A percentile compares a stretch with the other conserved stretches of the same genome.
These are phyloP conservation scores for Pestalotiopsis sp. DNA, from an alignment of 2,329 filamentous ascomycete species.

Conservation along the genomic window DNA sequence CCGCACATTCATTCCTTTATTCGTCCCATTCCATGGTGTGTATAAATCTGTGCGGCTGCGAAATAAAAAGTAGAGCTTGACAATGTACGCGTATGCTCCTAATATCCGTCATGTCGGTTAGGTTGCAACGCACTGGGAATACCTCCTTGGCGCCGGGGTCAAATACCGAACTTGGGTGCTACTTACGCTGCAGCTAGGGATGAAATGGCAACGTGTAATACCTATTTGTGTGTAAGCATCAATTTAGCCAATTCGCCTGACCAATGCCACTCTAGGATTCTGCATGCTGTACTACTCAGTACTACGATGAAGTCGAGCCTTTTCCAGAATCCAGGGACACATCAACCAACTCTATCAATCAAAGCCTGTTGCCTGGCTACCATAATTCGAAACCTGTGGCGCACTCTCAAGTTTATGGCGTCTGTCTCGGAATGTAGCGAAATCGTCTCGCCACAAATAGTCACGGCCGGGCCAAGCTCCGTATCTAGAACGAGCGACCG, in stretches of 20 bases:
- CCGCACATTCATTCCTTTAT: neutral
- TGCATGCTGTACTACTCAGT: neutral
- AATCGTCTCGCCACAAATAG: neutral
- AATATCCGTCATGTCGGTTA: neutral
- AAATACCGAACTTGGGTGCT: neutral
- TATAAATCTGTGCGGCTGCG: neutral
- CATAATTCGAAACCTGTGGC: neutral
- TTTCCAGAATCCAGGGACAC: no score
- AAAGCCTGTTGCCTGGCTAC: no score
- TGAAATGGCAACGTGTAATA: neutral
- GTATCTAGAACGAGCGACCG: neutral
- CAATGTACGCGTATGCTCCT: neutral
- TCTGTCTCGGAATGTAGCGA: neutral
- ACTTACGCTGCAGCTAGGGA: neutral
- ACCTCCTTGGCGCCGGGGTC: neutral
- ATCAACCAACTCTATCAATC: no score
- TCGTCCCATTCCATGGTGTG: neutral
- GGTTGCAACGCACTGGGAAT: neutral
- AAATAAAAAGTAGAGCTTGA: neutral
- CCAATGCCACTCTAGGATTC: neutral
- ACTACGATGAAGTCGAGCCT: no score
- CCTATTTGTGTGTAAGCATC: neutral
- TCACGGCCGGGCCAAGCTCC: neutral
- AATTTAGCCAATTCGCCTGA: neutral
- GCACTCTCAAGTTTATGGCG: neutral